Percentiles rank a stretch among this genome's conserved stretches.
Conservation (phyloP, 163 green algal species). For the Coccomyxa subellipsoidea region DNA sequence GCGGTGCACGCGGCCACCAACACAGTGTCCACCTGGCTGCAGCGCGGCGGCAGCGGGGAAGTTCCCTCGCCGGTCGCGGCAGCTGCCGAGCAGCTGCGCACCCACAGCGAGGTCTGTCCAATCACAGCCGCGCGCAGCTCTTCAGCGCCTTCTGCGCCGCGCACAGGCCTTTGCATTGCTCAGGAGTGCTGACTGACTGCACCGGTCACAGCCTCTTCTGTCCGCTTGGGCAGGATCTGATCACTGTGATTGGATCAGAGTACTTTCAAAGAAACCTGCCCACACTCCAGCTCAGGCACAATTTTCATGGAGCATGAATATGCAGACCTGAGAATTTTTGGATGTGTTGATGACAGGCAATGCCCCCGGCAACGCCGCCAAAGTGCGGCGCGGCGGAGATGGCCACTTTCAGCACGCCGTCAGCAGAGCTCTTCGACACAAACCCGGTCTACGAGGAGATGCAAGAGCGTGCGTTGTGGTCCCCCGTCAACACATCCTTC, state of each 20-base stretch:
- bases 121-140: too few species aligned
- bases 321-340: too few species aligned
- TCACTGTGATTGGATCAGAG: too few species aligned
- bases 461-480: neutral
- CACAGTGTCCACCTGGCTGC: constrained; percentile 5
- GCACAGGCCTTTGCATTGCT: too few species aligned
- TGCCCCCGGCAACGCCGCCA: neutral
- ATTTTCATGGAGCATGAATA: too few species aligned
- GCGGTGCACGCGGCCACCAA: constrained; percentile 4
- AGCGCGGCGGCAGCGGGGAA: neutral
- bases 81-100: neutral
- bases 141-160: too few species aligned
- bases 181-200: too few species aligned
- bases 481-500: neutral
- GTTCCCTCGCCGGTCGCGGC: neutral
- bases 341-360: too few species aligned
- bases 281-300: too few species aligned
- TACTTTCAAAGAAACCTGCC: too few species aligned
- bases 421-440: neutral
- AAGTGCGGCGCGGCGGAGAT: neutral
- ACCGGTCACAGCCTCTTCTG: too few species aligned
- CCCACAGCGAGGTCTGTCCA: neutral
- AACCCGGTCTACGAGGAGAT: neutral
- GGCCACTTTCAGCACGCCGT: neutral
- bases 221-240: too few species aligned